These are phyloP conservation scores for Penicillium roqueforti DNA, from an alignment of 495 filamentous ascomycete genomes.

Conservation along the genomic window DNA sequence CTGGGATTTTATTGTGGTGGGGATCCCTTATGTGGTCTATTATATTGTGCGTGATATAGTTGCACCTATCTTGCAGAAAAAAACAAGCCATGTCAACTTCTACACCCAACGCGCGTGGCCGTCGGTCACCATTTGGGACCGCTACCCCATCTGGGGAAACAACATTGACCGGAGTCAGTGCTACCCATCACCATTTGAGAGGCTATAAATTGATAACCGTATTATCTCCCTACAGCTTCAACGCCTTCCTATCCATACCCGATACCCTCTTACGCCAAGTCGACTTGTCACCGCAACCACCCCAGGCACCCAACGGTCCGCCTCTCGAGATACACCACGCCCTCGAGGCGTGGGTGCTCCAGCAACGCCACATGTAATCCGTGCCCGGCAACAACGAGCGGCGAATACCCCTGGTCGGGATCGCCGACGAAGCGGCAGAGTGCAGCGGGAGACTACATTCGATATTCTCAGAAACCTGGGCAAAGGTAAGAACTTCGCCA, in stretches of 20 bases:
- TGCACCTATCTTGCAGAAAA: too few relatives aligned
- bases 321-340: constrained; percentile 36
- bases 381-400: constrained; percentile 68
- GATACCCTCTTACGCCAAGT: constrained; percentile 39
- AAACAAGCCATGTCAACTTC: constrained; percentile 25
- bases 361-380: constrained; percentile 68
- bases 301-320: constrained; percentile 35
- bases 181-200: neutral
- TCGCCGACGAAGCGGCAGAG: constrained; percentile 59
- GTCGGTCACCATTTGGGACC: constrained; percentile 23
- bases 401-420: constrained; percentile 70
- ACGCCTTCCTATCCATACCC: constrained; percentile 34
- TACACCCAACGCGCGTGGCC: constrained; percentile 37
- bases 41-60: neutral
- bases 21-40: neutral
- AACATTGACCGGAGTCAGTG: constrained; percentile 32
- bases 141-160: constrained; percentile 33
- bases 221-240: constrained; percentile 24
- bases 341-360: constrained; percentile 39
- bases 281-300: constrained; percentile 32
- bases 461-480: constrained; percentile 65
- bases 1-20: neutral
- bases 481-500: constrained; percentile 36
- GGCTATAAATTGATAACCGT: constrained; percentile 1
- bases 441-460: constrained; percentile 72